A percentile compares a stretch with the other conserved stretches of the same genome.
Conservation (phyloP, 169 alveolate species). For the Eimeria brunetti region DNA sequence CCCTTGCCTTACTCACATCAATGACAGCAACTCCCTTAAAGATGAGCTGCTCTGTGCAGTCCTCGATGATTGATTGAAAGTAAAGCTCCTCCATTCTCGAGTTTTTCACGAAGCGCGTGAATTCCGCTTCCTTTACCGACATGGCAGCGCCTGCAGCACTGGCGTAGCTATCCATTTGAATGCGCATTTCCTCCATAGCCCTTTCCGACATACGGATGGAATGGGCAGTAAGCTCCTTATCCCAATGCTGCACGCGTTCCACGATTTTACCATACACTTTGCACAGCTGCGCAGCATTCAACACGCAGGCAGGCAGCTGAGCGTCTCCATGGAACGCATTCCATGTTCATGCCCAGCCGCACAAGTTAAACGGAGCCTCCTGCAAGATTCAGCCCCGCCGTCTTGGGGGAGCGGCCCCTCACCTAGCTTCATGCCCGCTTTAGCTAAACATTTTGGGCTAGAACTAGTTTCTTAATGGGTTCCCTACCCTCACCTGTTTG, state of each 20-base stretch:
- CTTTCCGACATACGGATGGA: constrained; percentile 66
- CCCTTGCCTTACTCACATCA: constrained; percentile 71
- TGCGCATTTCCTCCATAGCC: constrained; percentile 72
- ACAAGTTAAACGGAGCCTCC: background rate
- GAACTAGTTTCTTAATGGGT: background rate
- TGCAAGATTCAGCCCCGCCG: background rate
- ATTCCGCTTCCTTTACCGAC: constrained; percentile 67
- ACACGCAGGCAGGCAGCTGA: constrained; percentile 1
- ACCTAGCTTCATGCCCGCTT: background rate
- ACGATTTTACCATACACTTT: constrained; percentile 36
- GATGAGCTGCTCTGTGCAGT: constrained; percentile 41
- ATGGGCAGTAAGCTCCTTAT: constrained; percentile 47
- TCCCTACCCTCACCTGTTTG: constrained; percentile 44
- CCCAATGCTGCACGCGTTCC: constrained; percentile 67
- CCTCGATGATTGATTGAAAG: constrained; percentile 60
- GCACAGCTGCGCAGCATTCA: constrained; percentile 44
- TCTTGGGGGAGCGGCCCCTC: background rate
- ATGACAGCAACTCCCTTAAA: constrained; percentile 54
- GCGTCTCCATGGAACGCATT: background rate
- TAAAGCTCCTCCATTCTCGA: constrained; percentile 69
- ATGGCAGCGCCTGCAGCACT: constrained; percentile 66
- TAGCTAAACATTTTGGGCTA: background rate
- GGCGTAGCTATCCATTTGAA: constrained; percentile 69
- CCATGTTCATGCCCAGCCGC: background rate
- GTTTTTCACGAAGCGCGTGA: constrained; percentile 62